Conservation (phyloP, 169 alveolate species). For the Eimeria tenella region DNA sequence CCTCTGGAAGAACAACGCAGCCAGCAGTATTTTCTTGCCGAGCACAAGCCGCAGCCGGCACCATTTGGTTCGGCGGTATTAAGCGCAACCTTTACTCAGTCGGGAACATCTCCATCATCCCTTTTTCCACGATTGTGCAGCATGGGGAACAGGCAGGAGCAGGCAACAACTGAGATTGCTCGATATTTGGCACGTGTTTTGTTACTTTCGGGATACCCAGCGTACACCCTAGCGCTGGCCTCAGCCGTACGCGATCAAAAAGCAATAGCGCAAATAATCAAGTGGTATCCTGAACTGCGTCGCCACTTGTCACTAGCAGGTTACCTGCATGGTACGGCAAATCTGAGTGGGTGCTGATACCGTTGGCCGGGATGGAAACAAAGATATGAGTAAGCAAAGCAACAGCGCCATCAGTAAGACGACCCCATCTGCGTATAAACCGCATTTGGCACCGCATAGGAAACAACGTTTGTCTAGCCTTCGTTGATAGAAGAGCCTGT, state of each 20-base stretch:
- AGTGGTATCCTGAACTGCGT: conserved; percentile 37
- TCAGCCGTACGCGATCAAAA: conserved; percentile 24
- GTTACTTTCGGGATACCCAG: conserved; percentile 50
- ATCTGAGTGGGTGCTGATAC: too few species aligned
- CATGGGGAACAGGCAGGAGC: conserved; percentile 27
- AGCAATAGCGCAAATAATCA: conserved; percentile 44
- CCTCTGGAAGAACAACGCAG: not conserved
- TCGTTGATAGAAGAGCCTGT: too few species aligned
- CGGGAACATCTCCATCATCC: not conserved
- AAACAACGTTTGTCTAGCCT: too few species aligned
- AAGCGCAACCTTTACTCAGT: not conserved
- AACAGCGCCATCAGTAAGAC: too few species aligned
- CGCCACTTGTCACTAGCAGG: not conserved
- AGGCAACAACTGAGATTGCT: conserved; percentile 33
- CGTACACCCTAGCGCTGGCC: conserved; percentile 34
- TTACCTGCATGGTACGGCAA: too few species aligned
- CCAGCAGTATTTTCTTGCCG: not conserved
- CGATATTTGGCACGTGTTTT: conserved; percentile 40
- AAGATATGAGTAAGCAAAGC: too few species aligned
- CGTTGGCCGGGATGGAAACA: too few species aligned
- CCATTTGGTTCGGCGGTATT: not conserved
- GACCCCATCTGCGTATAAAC: too few species aligned
- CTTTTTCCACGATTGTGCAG: not conserved
- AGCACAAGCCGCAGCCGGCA: not conserved
- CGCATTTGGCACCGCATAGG: too few species aligned